Base-by-base conservation (phyloP, 2,329 filamentous ascomycete species). In the Pseudocercospora pini-densiflorae region DNA sequence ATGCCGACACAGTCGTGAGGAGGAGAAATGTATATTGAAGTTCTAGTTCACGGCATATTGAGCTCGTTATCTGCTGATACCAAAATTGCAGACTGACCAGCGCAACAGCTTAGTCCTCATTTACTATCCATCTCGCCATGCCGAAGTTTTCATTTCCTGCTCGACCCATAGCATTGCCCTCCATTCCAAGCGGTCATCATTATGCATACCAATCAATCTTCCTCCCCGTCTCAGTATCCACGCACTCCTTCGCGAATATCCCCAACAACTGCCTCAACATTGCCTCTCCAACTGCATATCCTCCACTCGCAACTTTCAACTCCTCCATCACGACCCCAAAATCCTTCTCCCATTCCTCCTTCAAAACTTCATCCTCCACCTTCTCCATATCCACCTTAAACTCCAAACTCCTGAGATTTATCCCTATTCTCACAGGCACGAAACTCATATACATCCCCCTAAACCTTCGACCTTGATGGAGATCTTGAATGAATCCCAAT, bases 1-100 rank as follows among this genome's bases (percentile, higher is more conserved):
- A 98, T 98, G 94, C 94, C 94, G 21, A 90, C 87, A 36, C 87
- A 90, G 43, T 74, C 73, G 66, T 77, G 73, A 62, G 55, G 12
- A 14, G 27, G 40, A 21, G 40, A 3, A 58, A 58, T 47, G 21
- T 62, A n/a, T 19, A 51, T 9, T 33, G 53, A 31, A 1, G 7
- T n/a, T 29, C 16, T 51, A 16, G 19, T 23, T 24, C 40, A 43
- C 16, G 40, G 47, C 47, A 24, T 51, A 12, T 24, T 49, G n/a
- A 21, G 12, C 14, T 24, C 24, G 9, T 29, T 55, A n/a, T 16
- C 51, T 55, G 24, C 51, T 55, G 12, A 29, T 16, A 29, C 23
- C 23, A 54, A 54, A 54, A 49, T 9, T 3, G 45, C 21, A 24
- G 9, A 16, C 9, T 9, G 47, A 51, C 21, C 47, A 51, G 19